A percentile compares a stretch with the other conserved stretches of the same genome.
Conservation (phyloP, 768 basidiomycete genomes). For the Pisolithus orientalis region DNA sequence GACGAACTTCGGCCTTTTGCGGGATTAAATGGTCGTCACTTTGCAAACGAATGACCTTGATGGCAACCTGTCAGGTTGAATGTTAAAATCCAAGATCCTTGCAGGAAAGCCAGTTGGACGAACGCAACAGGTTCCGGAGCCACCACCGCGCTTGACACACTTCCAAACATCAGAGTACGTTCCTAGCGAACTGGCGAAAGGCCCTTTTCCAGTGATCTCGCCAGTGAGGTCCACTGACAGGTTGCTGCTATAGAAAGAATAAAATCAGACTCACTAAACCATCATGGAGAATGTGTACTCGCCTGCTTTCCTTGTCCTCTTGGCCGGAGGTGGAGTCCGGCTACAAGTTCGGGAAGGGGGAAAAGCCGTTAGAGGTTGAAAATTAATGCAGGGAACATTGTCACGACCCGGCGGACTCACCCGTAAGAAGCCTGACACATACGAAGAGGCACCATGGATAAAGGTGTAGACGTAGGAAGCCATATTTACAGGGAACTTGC, state of each 20-base stretch:
- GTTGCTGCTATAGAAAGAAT: not conserved
- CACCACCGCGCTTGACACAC: not conserved
- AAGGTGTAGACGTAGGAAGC: too few relatives aligned
- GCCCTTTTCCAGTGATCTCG: not conserved
- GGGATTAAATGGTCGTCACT: not conserved
- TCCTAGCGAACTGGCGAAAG: not conserved
- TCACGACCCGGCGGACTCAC: too few relatives aligned
- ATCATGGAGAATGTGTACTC: not conserved
- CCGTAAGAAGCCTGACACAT: too few relatives aligned
- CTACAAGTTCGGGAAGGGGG: too few relatives aligned
- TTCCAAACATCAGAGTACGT: slow-evolving; percentile 5
- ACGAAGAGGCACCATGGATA: too few relatives aligned
- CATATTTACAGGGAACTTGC: too few relatives aligned
- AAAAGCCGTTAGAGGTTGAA: too few relatives aligned
- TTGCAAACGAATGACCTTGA: slow-evolving; percentile 3
- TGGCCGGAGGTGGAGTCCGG: too few relatives aligned
- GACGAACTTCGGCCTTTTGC: slow-evolving; percentile 1
- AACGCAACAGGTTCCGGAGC: not conserved
- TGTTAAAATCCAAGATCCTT: not conserved
- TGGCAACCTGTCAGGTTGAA: slow-evolving; percentile 3
- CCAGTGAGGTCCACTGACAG: slow-evolving; percentile 1
- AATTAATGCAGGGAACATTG: too few relatives aligned
- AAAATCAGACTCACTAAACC: too few relatives aligned
- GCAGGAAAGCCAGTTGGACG: too few relatives aligned
- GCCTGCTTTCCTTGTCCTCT: not conserved